phyloP scores from a whole-genome alignment of 1,284 basidiomycete genomes.

The Puccinia hordei region DNA sequence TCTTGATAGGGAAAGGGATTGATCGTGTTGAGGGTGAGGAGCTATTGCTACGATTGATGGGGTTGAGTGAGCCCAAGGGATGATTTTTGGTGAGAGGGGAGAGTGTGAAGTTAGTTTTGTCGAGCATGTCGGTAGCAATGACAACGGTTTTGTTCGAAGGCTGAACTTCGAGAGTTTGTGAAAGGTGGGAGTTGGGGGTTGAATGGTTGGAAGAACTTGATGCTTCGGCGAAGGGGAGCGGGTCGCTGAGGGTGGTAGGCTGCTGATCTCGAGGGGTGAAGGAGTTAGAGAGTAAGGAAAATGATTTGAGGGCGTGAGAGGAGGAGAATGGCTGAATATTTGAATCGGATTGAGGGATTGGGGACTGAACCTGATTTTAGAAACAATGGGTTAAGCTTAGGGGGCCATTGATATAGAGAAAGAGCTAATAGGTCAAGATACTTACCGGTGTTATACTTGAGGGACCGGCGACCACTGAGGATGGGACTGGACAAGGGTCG shows the following conservation, averaged over 20 bases:
- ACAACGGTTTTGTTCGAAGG: background rate
- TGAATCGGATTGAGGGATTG: background rate
- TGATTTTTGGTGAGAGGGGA: background rate
- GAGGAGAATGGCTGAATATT: background rate
- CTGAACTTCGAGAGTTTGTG: background rate
- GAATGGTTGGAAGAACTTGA: background rate
- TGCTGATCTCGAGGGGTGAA: background rate
- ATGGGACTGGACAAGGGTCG: background rate
- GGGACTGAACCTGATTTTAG: no score
- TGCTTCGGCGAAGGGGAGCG: background rate
- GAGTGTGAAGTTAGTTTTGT: background rate
- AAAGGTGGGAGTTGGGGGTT: background rate
- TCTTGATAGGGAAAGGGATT: background rate
- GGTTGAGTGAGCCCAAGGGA: background rate
- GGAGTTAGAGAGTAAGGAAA: background rate
- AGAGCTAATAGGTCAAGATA: background rate
- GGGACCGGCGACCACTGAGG: background rate
- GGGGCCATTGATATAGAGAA: background rate
- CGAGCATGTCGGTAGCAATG: constrained; percentile 5
- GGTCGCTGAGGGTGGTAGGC: background rate
- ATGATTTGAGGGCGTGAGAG: background rate
- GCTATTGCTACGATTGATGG: background rate
- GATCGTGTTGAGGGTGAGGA: background rate
- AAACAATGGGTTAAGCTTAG: no score
- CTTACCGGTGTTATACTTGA: constrained; percentile 7